Base-by-base conservation (phyloP, 1,284 basidiomycete genomes). In the Ustilago lituana region DNA sequence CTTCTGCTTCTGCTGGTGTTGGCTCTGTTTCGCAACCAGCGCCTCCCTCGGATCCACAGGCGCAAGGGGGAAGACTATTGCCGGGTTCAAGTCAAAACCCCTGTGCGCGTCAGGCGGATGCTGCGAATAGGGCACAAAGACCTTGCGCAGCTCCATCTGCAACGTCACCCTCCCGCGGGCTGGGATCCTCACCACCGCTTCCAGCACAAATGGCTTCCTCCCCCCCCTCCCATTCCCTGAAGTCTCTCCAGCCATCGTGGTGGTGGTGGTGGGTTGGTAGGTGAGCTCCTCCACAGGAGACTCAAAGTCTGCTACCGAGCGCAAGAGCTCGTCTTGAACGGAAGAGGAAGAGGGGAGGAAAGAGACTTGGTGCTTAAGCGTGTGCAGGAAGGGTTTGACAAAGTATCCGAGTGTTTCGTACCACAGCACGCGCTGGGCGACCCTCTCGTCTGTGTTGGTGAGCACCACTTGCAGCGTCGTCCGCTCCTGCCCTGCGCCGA, bases 51-150 rank as follows among this genome's bases (percentile, higher is more conserved):
- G 54, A 45, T 54, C 63, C 15, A 46, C 20, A 3, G 41, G 44
- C 9, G 45, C 46, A 0, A 76, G 48, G 17, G 58, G 58, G 19
- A 94, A 87, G 2, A 78, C 38, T 12, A 81, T 45, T 2, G 76
- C 79, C 0, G 91, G 88, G 1, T 92, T 90, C 0, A 98, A 85
- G 76, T 98, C 93, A 87, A 94, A 93, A 0, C 95, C 95, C 35
- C 94, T 87, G 80, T 95, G 92, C 0, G 95, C 93, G 77, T 98
- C 95, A 0, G 95, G 94, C 14, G 91, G 92, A 81, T 98, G 95
- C 78, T 98, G 94, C 15, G 91, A 94, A 82, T 98, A 98, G 46
- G 91, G 88, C 53, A 99, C 85, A 80, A 94, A 95, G 3, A 89
- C 87, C 82, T 94, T 94, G 32, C 87, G 86, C 76, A 94, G 88